Percentiles rank a stretch among this genome's conserved stretches.
Conservation (phyloP, 768 basidiomycete genomes). For the Udeniomyces megalosporus region DNA sequence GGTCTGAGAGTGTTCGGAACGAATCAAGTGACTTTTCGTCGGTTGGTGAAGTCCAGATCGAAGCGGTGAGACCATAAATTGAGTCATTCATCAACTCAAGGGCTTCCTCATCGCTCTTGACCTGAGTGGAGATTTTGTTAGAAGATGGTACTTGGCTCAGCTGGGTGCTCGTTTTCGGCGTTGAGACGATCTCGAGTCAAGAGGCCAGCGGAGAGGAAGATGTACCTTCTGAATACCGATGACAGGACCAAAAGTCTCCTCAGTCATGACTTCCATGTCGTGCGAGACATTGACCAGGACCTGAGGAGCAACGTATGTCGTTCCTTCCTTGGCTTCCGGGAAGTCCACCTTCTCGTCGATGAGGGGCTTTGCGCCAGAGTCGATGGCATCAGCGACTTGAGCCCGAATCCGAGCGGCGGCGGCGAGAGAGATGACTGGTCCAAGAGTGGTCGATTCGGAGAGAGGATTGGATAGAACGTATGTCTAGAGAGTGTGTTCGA, state of each 20-base stretch:
- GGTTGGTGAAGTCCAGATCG: slow-evolving; percentile 70
- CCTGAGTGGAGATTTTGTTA: slow-evolving; percentile 32
- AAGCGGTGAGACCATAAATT: slow-evolving; percentile 82
- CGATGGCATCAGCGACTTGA: slow-evolving; percentile 72
- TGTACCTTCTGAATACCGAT: slow-evolving; percentile 79
- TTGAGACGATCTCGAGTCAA: too few species aligned
- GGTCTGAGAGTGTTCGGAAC: slow-evolving; percentile 52
- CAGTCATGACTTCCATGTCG: slow-evolving; percentile 88
- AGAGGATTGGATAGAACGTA: slow-evolving; percentile 83
- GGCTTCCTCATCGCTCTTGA: slow-evolving; percentile 72
- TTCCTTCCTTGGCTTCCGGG: slow-evolving; percentile 46
- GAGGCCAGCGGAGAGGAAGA: too few species aligned
- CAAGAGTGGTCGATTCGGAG: slow-evolving; percentile 53
- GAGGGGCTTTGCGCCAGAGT: slow-evolving; percentile 60
- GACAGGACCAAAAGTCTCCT: slow-evolving; percentile 73
- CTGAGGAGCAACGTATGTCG: slow-evolving; percentile 77
- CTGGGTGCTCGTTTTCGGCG: too few species aligned
- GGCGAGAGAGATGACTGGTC: slow-evolving; percentile 79
- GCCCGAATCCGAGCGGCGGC: slow-evolving; percentile 72
- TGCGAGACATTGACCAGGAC: slow-evolving; percentile 81
- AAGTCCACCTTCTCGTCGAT: slow-evolving; percentile 53
- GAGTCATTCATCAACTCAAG: slow-evolving; percentile 90
- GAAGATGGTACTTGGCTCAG: background rate
- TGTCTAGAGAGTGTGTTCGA: slow-evolving; percentile 33
- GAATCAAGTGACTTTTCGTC: slow-evolving; percentile 47